These are phyloP conservation scores for Backusella sp. DNA, from an alignment of 192 early-diverging fungal species.

Conservation along the genomic window DNA sequence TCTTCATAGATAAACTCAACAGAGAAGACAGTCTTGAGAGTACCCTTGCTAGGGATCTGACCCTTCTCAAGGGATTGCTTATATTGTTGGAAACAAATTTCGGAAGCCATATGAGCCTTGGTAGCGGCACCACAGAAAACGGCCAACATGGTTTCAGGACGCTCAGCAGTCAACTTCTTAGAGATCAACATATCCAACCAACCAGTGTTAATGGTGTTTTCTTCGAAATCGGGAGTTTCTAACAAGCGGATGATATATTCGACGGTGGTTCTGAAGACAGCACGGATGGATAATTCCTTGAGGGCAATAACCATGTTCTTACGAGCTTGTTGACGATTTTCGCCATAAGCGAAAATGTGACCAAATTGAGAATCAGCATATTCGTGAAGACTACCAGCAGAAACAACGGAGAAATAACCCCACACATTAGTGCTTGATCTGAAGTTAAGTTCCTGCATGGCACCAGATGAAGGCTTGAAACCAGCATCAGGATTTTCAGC, in stretches of 20 bases:
- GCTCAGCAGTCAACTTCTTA: constrained; percentile 84
- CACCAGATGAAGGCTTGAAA: constrained; percentile 97
- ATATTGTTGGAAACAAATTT: constrained; percentile 71
- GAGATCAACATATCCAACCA: constrained; percentile 96
- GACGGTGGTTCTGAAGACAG: constrained; percentile 97
- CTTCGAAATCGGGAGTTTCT: constrained; percentile 85
- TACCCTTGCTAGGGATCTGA: constrained; percentile 77
- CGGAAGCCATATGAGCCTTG: constrained; percentile 73
- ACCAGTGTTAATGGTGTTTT: constrained; percentile 90
- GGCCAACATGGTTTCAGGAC: constrained; percentile 86
- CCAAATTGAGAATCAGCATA: constrained; percentile 99
- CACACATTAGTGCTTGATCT: constrained; percentile 93
- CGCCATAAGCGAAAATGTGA: constrained; percentile 97
- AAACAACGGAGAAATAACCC: constrained; percentile 98
- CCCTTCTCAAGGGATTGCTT: constrained; percentile 87
- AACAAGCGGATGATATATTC: constrained; percentile 95
- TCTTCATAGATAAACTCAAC: constrained; percentile 94
- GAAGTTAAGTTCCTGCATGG: constrained; percentile 98
- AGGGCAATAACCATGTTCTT: constrained; percentile 97
- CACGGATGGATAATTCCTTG: constrained; percentile 97
- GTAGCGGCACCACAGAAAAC: constrained; percentile 92
- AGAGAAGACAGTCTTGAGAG: constrained; percentile 69
- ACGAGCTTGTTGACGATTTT: constrained; percentile 87
- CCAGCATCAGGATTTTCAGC: constrained; percentile 99
- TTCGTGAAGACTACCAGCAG: constrained; percentile 95